Evolutionary conservation across 2,329 filamentous ascomycete species (phyloP).

Genomic region (Fusarium drepaniforme): DNA sequence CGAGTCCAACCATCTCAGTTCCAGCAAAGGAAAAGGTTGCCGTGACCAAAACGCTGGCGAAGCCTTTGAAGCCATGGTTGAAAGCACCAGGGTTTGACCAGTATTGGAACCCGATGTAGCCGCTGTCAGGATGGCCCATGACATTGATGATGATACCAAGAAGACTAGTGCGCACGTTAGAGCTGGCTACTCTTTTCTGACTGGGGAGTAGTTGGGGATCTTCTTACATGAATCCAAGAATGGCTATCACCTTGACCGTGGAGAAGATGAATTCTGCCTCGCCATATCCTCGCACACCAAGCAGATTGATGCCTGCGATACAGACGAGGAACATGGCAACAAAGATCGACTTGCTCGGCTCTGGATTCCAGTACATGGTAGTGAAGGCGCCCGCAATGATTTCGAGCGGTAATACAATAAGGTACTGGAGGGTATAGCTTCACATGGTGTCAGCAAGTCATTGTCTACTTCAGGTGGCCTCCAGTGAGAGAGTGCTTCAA

Average conservation of each 20-base stretch:
- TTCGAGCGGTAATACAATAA: conserved; percentile 84
- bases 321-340: conserved; percentile 83
- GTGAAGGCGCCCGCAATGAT: conserved; percentile 89
- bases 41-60: conserved; percentile 82
- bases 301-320: conserved; percentile 86
- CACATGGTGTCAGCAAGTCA: background rate
- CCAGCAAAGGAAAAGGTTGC: conserved; percentile 82
- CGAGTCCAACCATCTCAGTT: conserved; percentile 80
- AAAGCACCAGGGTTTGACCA: conserved; percentile 86
- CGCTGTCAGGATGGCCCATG: conserved; percentile 77
- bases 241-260: conserved; percentile 85
- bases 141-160: conserved; percentile 88
- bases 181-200: conserved; percentile 4
- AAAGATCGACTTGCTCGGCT: conserved; percentile 77
- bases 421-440: conserved; percentile 88
- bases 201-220: rapidly evolving
- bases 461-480: background rate
- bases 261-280: conserved; percentile 91
- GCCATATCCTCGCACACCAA: conserved; percentile 88
- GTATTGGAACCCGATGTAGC: conserved; percentile 83
- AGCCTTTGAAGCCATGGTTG: conserved; percentile 82
- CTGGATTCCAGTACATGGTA: conserved; percentile 80
- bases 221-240: conserved; percentile 86
- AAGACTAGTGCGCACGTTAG: conserved; percentile 63
- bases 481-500: background rate